These are phyloP conservation scores for Cladochytrium replicatum DNA, from an alignment of 192 early-diverging fungal genomes.

Conservation along the genomic window DNA sequence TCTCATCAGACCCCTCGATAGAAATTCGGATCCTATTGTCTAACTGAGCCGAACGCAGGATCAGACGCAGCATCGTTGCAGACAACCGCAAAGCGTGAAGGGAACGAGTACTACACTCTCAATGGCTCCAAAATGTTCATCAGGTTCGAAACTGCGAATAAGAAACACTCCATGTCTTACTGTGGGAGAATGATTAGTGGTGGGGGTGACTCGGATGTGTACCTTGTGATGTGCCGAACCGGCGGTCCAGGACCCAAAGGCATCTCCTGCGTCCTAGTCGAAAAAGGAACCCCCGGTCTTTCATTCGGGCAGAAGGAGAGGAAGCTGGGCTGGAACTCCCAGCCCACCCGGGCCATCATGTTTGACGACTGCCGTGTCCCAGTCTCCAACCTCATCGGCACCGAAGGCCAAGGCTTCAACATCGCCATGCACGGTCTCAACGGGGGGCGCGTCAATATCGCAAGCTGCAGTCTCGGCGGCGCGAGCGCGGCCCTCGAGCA, in stretches of 20 bases:
- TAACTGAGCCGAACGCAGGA: constrained; percentile 37
- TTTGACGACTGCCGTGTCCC: constrained; percentile 49
- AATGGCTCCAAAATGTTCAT: constrained; percentile 39
- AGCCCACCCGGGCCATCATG: constrained; percentile 47
- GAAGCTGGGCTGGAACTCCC: constrained; percentile 53
- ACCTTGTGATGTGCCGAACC: constrained; percentile 51
- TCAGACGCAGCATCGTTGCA: constrained; percentile 55
- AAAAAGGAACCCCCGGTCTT: constrained; percentile 45
- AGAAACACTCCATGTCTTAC: neutral
- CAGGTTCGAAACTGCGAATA: too few species aligned
- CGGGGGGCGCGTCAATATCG: constrained; percentile 29
- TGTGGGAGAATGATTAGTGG: too few species aligned
- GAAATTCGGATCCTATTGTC: constrained; percentile 29
- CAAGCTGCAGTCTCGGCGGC: constrained; percentile 48
- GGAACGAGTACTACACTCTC: constrained; percentile 26
- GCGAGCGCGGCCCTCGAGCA: constrained; percentile 38
- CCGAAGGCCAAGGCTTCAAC: constrained; percentile 46
- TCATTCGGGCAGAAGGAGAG: constrained; percentile 52
- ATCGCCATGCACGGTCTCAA: constrained; percentile 57
- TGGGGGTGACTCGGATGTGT: constrained; percentile 40
- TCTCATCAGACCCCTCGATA: neutral
- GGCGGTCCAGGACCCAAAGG: constrained; percentile 43
- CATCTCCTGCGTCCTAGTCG: constrained; percentile 43
- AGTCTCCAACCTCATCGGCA: constrained; percentile 37
- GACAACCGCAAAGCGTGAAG: constrained; percentile 36